Percentiles rank a stretch among this genome's conserved stretches.
phyloP scores from a whole-genome alignment of 2,329 filamentous ascomycete species.

The Talaromyces sp. region DNA sequence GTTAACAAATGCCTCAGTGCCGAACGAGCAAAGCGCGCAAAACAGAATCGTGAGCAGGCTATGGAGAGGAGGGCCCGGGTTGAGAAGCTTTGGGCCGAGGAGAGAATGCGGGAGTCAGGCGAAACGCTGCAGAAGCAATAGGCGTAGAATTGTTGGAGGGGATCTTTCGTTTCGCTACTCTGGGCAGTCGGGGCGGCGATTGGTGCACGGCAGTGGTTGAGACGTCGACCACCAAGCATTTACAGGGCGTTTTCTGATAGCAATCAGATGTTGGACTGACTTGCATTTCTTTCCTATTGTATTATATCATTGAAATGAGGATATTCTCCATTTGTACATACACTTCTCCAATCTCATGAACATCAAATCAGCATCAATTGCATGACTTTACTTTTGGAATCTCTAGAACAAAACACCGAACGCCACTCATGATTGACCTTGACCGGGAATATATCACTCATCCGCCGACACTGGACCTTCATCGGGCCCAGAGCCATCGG shows the following conservation, averaged over 20 bases:
- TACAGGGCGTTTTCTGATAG: constrained; percentile 10
- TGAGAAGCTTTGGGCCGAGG: constrained; percentile 72
- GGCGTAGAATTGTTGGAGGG: neutral
- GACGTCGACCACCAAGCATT: neutral
- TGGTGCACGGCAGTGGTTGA: neutral
- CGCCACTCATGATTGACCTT: constrained; percentile 9
- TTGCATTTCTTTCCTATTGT: neutral
- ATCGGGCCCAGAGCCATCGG: neutral
- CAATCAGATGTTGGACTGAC: neutral
- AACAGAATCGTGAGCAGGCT: constrained; percentile 68
- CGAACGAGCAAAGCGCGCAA: constrained; percentile 75
- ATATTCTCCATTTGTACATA: constrained; percentile 5
- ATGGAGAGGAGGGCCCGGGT: constrained; percentile 69
- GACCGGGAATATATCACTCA: neutral
- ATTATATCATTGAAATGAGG: neutral
- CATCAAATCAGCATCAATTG: neutral
- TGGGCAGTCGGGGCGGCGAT: too few species aligned
- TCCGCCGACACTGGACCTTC: neutral
- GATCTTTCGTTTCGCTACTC: neutral
- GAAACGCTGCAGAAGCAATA: constrained; percentile 12
- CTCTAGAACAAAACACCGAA: constrained; percentile 8
- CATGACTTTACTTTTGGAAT: neutral
- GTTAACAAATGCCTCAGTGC: constrained; percentile 81
- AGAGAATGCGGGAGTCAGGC: constrained; percentile 28
- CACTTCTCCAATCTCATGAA: constrained; percentile 6